Evolutionary conservation across 148 eudicot genomes (phyloP).

Genomic region (Rhododendron simsii): DNA sequence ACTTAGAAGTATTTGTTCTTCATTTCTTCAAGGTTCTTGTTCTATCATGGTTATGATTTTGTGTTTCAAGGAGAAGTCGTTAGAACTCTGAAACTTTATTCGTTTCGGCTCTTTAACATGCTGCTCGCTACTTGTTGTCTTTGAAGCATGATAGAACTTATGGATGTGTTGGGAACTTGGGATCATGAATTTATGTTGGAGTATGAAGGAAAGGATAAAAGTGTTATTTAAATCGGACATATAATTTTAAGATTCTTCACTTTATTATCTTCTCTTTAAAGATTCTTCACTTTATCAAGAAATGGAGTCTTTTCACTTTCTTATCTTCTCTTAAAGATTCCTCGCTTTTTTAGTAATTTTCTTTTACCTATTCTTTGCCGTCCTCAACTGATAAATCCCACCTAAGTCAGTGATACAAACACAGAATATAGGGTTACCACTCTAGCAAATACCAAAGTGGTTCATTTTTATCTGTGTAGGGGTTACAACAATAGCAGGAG

Average conservation of each 20-base stretch:
- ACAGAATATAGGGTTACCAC: neutral
- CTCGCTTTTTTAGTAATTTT: neutral
- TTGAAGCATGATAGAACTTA: neutral
- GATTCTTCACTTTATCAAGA: neutral
- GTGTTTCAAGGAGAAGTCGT: neutral
- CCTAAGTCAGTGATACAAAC: neutral
- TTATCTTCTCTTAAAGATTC: neutral
- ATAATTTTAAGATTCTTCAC: neutral
- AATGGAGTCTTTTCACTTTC: neutral
- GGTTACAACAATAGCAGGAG: slow-evolving; percentile 96
- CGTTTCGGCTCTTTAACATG: neutral
- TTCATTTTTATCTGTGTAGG: slow-evolving; percentile 33
- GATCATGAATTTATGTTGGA: neutral
- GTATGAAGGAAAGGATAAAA: neutral
- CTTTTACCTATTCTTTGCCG: neutral
- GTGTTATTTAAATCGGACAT: neutral
- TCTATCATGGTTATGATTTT: neutral
- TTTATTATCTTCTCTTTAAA: neutral
- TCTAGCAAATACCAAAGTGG: neutral
- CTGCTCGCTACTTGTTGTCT: neutral
- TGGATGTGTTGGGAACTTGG: neutral
- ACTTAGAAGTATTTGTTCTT: neutral
- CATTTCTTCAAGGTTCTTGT: neutral
- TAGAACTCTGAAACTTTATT: neutral
- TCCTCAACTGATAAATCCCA: neutral